Percentiles rank a stretch among this genome's conserved stretches.
Evolutionary conservation across 2,329 filamentous ascomycete genomes (phyloP).

Genomic region (Chaetomium olivaceum): DNA sequence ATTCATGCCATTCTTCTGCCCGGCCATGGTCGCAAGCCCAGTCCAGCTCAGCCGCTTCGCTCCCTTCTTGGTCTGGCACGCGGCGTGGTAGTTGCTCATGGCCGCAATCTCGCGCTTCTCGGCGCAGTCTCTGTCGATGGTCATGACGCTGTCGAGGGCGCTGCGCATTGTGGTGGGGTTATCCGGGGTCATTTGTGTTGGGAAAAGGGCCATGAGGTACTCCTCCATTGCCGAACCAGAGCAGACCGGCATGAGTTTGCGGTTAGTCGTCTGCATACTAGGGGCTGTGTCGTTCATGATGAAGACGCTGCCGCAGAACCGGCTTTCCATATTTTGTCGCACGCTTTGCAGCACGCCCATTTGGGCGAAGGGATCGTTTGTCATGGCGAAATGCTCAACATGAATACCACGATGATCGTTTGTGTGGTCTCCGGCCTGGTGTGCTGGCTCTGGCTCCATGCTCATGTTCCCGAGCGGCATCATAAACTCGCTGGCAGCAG

Average conservation of each 20-base stretch:
- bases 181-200: constrained; percentile 34
- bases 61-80: constrained; percentile 31
- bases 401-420: constrained; percentile 34
- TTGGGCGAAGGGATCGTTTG: constrained; percentile 42
- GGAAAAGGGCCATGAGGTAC: constrained; percentile 43
- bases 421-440: constrained; percentile 28
- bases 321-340: constrained; percentile 39
- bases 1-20: constrained; percentile 35
- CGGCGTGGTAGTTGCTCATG: constrained; percentile 38
- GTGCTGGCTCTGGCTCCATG: constrained; percentile 23
- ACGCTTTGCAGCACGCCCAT: constrained; percentile 43
- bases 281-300: constrained; percentile 35
- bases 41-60: constrained; percentile 45
- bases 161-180: not conserved
- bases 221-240: constrained; percentile 36
- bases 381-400: constrained; percentile 42
- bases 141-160: constrained; percentile 40
- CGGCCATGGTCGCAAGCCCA: constrained; percentile 40
- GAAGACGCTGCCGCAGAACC: constrained; percentile 45
- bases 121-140: constrained; percentile 44
- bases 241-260: not conserved
- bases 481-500: constrained; percentile 42
- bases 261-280: not conserved
- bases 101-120: constrained; percentile 47
- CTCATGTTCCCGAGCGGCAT: constrained; percentile 37